A percentile compares a stretch with the other conserved stretches of the same genome.
Evolutionary conservation across 2,329 filamentous ascomycete species (phyloP).

Genomic region (Thielaviopsis euricoi): DNA sequence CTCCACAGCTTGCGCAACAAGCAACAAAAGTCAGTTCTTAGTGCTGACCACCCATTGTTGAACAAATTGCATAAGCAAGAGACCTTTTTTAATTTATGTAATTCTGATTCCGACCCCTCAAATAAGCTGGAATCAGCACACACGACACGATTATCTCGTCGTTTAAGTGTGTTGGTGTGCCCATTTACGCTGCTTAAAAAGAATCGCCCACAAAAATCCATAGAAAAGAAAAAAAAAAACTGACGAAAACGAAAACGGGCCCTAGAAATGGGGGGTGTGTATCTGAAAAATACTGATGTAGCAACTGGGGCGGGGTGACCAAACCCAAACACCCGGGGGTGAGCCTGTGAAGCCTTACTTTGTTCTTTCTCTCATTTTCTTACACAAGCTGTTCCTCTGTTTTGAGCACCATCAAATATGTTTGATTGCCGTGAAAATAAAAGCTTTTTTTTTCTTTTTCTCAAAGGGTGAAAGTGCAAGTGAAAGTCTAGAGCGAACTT

Average conservation of each 20-base stretch:
- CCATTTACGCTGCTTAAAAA: too few species aligned
- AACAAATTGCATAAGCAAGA: background rate
- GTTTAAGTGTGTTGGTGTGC: too few species aligned
- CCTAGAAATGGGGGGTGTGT: background rate
- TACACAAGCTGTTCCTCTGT: background rate
- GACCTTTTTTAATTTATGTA: background rate
- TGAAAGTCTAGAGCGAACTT: background rate
- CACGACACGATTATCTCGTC: too few species aligned
- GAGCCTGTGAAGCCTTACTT: too few species aligned
- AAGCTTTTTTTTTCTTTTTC: background rate
- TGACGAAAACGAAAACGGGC: too few species aligned
- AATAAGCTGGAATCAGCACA: too few species aligned
- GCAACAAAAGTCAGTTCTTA: background rate
- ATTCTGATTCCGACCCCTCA: too few species aligned
- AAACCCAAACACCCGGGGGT: background rate
- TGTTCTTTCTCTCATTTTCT: too few species aligned
- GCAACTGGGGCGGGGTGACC: too few species aligned
- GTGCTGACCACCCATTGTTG: background rate
- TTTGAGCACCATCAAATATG: background rate
- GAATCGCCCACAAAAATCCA: too few species aligned
- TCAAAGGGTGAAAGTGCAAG: background rate
- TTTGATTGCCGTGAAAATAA: background rate
- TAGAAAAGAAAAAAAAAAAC: background rate
- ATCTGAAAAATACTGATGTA: too few species aligned
- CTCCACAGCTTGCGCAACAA: too few species aligned